phyloP scores from a whole-genome alignment of 306 rosid genomes.

The Heteromeles arbutifolia region DNA sequence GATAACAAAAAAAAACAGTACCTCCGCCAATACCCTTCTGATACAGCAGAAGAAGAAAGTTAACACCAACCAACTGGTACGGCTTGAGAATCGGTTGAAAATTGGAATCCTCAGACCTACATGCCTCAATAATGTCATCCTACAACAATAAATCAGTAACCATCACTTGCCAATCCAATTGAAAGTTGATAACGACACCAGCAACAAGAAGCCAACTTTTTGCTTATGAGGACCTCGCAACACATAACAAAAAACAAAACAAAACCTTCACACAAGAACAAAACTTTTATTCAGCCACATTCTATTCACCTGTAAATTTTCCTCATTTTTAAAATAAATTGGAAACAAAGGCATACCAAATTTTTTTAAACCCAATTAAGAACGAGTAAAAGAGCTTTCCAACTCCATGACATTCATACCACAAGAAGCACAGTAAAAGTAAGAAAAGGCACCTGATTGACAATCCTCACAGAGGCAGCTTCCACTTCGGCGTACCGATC shows the following conservation, averaged over 20 bases:
- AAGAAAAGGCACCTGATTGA: slow-evolving; percentile 55
- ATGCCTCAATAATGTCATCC: slow-evolving; percentile 88
- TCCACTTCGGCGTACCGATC: slow-evolving; percentile 79
- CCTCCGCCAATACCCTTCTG: slow-evolving; percentile 94
- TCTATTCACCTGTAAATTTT: not conserved
- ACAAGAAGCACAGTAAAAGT: not conserved
- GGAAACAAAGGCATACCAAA: not conserved
- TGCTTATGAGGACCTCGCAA: not conserved
- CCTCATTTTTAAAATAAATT: not conserved
- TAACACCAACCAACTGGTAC: slow-evolving; percentile 92
- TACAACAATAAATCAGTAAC: slow-evolving; percentile 13
- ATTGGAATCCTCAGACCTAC: slow-evolving; percentile 68
- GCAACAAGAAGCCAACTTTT: not conserved
- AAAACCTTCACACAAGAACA: not conserved
- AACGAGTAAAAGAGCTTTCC: not conserved
- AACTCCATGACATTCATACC: not conserved
- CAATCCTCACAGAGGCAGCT: slow-evolving; percentile 73
- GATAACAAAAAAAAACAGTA: slow-evolving; percentile 13
- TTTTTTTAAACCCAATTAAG: not conserved
- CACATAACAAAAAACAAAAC: not conserved
- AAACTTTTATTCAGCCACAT: not conserved
- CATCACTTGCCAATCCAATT: not conserved
- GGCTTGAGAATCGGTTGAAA: slow-evolving; percentile 88
- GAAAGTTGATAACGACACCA: not conserved
- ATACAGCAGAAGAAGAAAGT: slow-evolving; percentile 81